Evolutionary conservation across 148 eudicot genomes (phyloP).

Genomic region (Rhododendron mucronatum): DNA sequence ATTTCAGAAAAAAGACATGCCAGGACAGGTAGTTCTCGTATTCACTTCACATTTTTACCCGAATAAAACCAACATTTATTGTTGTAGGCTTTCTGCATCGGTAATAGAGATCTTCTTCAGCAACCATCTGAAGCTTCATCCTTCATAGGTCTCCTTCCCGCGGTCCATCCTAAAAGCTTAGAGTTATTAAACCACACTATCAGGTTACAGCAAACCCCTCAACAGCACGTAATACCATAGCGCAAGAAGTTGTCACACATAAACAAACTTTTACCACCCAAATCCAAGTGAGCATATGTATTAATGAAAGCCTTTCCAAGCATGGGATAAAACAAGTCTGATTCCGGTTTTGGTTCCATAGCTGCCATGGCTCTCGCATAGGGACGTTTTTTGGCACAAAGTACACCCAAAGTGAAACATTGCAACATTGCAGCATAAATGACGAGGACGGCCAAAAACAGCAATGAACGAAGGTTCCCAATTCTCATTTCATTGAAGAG

Average conservation of each 20-base stretch:
- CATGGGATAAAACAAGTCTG: too few species aligned
- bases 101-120: too few species aligned
- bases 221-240: too few species aligned
- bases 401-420: not conserved
- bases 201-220: not conserved
- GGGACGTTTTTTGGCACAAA: not conserved
- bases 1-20: not conserved
- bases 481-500: constrained; percentile 4
- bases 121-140: too few species aligned
- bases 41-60: not conserved
- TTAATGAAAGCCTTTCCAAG: too few species aligned
- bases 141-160: not conserved
- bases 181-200: not conserved
- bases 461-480: not conserved
- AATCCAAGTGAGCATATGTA: too few species aligned
- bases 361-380: not conserved
- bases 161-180: not conserved
- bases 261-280: not conserved
- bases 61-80: not conserved
- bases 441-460: too few species aligned
- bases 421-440: too few species aligned
- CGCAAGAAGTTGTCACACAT: not conserved
- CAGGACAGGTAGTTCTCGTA: not conserved
- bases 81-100: not conserved
- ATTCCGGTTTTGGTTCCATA: too few species aligned